Percentiles rank a stretch among this genome's conserved stretches.
Conservation (phyloP, 768 basidiomycete species). For the Harrya chromipes region DNA sequence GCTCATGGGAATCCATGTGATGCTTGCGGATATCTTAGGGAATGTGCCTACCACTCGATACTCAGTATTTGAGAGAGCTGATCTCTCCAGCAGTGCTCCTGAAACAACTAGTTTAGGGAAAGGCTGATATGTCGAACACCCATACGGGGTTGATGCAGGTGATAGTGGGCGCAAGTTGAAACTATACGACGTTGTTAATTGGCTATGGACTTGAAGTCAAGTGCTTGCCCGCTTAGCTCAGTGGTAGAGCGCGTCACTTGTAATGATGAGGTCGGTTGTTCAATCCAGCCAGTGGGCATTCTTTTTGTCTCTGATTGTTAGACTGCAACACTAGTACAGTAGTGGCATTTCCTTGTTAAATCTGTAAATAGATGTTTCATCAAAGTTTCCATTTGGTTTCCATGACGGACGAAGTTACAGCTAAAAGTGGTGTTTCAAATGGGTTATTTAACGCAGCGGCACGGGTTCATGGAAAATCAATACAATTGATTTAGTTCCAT, state of each 20-base stretch:
- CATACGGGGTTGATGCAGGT: too few species aligned
- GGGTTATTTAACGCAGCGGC: too few species aligned
- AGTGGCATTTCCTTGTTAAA: neutral
- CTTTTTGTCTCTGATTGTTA: neutral
- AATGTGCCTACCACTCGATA: neutral
- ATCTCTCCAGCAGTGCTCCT: too few species aligned
- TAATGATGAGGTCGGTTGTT: slow-evolving; percentile 46
- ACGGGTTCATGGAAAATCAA: too few species aligned
- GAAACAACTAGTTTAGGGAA: too few species aligned
- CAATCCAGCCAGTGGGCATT: slow-evolving; percentile 43
- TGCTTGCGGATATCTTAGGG: neutral
- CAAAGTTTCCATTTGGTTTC: too few species aligned
- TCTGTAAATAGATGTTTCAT: neutral
- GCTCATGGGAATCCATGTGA: slow-evolving; percentile 12
- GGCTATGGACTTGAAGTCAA: rapidly evolving
- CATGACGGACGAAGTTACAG: neutral
- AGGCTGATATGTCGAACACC: too few species aligned
- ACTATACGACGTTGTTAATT: neutral
- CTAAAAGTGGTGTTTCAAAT: neutral
- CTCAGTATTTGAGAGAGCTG: neutral
- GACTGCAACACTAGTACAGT: too few species aligned
- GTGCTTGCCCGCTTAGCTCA: slow-evolving; percentile 39
- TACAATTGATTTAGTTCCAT: slow-evolving; percentile 21
- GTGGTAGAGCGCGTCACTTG: slow-evolving; percentile 46
- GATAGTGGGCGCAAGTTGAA: too few species aligned